Percentiles rank a stretch among this genome's conserved stretches.
These are phyloP conservation scores for Komagataella pastoris DNA, from an alignment of 805 yeast genomes.

Conservation along the genomic window DNA sequence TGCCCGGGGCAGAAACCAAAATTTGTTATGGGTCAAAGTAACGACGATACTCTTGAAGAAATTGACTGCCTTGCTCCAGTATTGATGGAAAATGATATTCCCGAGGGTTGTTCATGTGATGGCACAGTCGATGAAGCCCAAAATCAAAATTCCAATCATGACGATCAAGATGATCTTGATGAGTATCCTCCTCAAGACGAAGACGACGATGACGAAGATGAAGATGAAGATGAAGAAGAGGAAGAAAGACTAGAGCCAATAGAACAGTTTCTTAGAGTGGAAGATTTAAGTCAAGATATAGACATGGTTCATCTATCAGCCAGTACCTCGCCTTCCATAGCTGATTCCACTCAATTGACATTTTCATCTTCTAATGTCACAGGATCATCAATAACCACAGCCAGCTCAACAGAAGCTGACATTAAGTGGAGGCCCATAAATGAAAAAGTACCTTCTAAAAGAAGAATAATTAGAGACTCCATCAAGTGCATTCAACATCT, in stretches of 20 bases:
- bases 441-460: constrained; percentile 10
- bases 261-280: constrained; percentile 14
- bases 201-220: constrained; percentile 12
- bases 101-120: not conserved
- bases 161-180: constrained; percentile 6
- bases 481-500: constrained; percentile 20
- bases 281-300: constrained; percentile 7
- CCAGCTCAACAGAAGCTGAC: constrained; percentile 3
- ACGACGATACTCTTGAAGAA: not conserved
- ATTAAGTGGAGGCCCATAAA: constrained; percentile 4
- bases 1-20: not conserved
- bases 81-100: not conserved
- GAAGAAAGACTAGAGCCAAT: constrained; percentile 4
- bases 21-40: not conserved
- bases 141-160: not conserved
- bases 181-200: constrained; percentile 13
- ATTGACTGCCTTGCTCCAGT: not conserved
- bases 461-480: constrained; percentile 17
- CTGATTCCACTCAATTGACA: not conserved
- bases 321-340: not conserved
- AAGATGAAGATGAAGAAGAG: constrained; percentile 17
- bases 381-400: not conserved
- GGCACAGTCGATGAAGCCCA: not conserved
- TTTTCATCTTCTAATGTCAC: not conserved
- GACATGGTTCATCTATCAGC: constrained; percentile 3